A percentile compares a stretch with the other conserved stretches of the same genome.
These are phyloP conservation scores for Penicillium coprophilum DNA, from an alignment of 495 filamentous ascomycete genomes.

Conservation along the genomic window DNA sequence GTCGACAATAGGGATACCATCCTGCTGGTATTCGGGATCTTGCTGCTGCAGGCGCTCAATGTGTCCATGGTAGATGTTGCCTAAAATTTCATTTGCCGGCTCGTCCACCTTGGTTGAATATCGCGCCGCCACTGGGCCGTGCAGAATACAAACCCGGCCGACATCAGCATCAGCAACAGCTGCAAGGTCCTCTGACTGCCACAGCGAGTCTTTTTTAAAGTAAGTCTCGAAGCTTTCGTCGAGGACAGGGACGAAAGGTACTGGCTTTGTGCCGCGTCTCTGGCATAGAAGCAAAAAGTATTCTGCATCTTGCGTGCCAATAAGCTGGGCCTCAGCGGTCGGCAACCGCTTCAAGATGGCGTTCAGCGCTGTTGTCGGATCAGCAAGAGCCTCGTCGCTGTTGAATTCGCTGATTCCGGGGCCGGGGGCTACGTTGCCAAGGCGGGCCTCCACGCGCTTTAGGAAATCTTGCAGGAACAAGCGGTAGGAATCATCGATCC, in stretches of 20 bases:
- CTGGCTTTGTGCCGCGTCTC: conserved; percentile 33
- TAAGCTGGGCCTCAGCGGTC: not conserved
- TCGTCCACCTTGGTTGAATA: conserved; percentile 87
- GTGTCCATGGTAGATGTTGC: conserved; percentile 81
- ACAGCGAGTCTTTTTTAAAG: conserved; percentile 49
- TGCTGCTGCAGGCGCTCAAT: conserved; percentile 70
- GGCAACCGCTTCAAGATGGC: not conserved
- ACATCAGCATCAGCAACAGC: conserved; percentile 24
- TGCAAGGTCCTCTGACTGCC: conserved; percentile 45
- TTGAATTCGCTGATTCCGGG: no score
- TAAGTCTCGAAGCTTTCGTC: conserved; percentile 44
- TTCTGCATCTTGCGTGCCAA: conserved; percentile 1
- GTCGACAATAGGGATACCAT: conserved; percentile 77
- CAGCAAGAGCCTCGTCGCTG: conserved; percentile 22
- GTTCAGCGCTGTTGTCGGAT: conserved; percentile 29
- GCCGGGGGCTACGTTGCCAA: no score
- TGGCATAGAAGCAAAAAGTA: conserved; percentile 2
- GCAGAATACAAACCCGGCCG: no score
- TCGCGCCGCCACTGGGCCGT: conserved; percentile 79
- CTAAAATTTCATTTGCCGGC: conserved; percentile 88
- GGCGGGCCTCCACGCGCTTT: no score
- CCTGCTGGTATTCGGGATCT: conserved; percentile 59
- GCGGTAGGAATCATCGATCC: conserved; percentile 38
- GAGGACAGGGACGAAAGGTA: conserved; percentile 30
- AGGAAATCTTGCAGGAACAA: conserved; percentile 15